Evolutionary conservation across 164 flowering plant genomes (phyloP), one percentile per base, ranked within the genome.

Genomic region (Umbellularia californica): DNA sequence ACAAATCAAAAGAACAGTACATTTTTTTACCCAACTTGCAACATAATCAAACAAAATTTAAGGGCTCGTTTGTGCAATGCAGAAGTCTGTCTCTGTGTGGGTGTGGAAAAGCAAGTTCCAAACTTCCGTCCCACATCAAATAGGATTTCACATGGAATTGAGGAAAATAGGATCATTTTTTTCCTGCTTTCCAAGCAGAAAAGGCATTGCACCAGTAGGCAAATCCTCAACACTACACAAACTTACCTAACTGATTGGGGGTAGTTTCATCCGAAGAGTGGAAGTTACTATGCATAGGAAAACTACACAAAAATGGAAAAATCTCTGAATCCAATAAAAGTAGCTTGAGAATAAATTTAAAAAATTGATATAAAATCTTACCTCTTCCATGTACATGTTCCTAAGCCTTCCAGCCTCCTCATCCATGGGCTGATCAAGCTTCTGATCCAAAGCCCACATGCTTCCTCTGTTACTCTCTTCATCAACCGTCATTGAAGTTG

Each of bases 371-470:
- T 33, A 33, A 72, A 20, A 9, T 27, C 69, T 52, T 62, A 91
- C 98, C 91, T 91, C 91, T 83, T 91, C 96, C 81, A 87, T 86
- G 80, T 88, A 88, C 89, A 87, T 88, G 74, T 82, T 86, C 78
- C 74, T 84, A 25, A 95, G 90, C 83, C 84, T 89, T 20, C 92
- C 95, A 82, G 99, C 99, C 77, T 95, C 99, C 68, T 93, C 98
- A 71, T 95, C 99, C 99, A 93, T 95, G 75, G 98, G 93, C 82
- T 91, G 99, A 84, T 95, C 99, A 85, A 95, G 89, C 80, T 87
- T 92, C 85, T 95, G 94, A 74, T 93, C 96, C 87, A 95, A 87
- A 63, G 28, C 99, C 99, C 99, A 95, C 98, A 95, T 92, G 71
- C 88, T 85, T 12, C 99, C 96, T 74, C 73, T 86, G 51, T 51